Evolutionary conservation across 1,284 basidiomycete genomes (phyloP).

Genomic region (Ganoderma lucidum): DNA sequence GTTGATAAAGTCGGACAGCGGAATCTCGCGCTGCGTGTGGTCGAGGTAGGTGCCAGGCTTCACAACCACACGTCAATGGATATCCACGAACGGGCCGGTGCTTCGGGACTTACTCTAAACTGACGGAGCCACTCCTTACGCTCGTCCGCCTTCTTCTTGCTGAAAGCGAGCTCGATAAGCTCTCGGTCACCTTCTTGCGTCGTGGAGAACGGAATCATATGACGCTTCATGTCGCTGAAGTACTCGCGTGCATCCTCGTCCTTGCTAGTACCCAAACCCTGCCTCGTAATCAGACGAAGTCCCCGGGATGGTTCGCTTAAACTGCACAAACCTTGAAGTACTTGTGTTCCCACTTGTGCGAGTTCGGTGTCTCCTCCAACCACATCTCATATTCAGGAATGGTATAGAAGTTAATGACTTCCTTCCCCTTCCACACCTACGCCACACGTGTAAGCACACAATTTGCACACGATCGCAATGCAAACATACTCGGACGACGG

Average conservation of each 20-base stretch:
- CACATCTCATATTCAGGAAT: constrained; percentile 97
- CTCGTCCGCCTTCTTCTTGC: constrained; percentile 99
- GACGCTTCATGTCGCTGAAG: constrained; percentile 92
- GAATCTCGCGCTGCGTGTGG: constrained; percentile 88
- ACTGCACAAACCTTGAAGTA: constrained; percentile 87
- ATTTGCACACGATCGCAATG: not conserved
- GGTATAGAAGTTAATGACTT: constrained; percentile 93
- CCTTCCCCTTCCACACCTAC: constrained; percentile 83
- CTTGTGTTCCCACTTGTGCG: constrained; percentile 90
- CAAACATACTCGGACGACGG: constrained; percentile 90
- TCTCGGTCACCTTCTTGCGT: constrained; percentile 86
- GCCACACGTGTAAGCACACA: constrained; percentile 6
- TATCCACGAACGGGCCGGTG: too few relatives aligned
- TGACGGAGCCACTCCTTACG: constrained; percentile 98
- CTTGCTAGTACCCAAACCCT: constrained; percentile 97
- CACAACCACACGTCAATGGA: constrained; percentile 15
- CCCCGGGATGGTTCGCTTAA: not conserved
- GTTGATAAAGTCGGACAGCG: constrained; percentile 97
- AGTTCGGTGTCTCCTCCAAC: constrained; percentile 83
- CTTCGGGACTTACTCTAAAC: constrained; percentile 71
- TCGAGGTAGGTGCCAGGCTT: constrained; percentile 96
- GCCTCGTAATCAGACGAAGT: not conserved
- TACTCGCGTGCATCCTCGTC: constrained; percentile 93
- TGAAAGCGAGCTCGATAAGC: constrained; percentile 98
- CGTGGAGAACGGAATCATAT: constrained; percentile 92